phyloP scores from a whole-genome alignment of 2,329 filamentous ascomycete genomes.

The Alternaria longipes region DNA sequence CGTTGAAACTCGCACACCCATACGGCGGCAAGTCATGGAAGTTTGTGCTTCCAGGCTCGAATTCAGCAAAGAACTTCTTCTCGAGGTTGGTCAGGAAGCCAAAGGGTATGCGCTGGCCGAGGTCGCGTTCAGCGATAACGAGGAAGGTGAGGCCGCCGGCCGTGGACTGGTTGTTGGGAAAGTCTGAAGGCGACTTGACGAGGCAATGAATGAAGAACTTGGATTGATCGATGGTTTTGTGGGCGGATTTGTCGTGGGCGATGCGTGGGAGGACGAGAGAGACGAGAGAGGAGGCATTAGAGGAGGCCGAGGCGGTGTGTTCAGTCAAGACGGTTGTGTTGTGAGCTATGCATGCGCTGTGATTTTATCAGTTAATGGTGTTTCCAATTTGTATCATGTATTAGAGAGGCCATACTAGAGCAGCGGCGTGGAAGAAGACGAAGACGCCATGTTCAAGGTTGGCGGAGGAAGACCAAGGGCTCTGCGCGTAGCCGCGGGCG shows the following conservation, averaged over 20 bases:
- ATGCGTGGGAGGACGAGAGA: conserved; percentile 97
- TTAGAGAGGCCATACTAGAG: conserved; percentile 45
- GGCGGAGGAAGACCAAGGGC: conserved; percentile 1
- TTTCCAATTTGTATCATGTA: background rate
- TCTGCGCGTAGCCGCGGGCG: conserved; percentile 1
- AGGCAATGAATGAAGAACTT: conserved; percentile 96
- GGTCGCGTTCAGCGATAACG: conserved; percentile 81
- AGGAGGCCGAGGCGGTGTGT: conserved; percentile 86
- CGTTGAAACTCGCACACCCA: conserved; percentile 88
- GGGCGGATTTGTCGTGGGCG: conserved; percentile 78
- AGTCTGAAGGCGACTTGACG: conserved; percentile 78
- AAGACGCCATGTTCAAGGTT: conserved; percentile 49
- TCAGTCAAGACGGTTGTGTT: conserved; percentile 92
- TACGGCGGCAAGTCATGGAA: conserved; percentile 85
- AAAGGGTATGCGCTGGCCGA: conserved; percentile 90
- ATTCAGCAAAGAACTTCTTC: conserved; percentile 80
- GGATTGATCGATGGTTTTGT: conserved; percentile 94
- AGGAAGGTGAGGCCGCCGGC: conserved; percentile 90
- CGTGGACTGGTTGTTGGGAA: conserved; percentile 61
- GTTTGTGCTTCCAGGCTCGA: conserved; percentile 71
- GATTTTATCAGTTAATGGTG: conserved; percentile 20
- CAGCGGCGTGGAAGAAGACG: conserved; percentile 50
- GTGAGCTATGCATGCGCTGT: conserved; percentile 91
- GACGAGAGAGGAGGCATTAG: conserved; percentile 84
- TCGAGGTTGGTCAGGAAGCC: conserved; percentile 92